These are phyloP conservation scores for Fusarium sp. DNA, from an alignment of 2,329 filamentous ascomycete genomes.

Conservation along the genomic window DNA sequence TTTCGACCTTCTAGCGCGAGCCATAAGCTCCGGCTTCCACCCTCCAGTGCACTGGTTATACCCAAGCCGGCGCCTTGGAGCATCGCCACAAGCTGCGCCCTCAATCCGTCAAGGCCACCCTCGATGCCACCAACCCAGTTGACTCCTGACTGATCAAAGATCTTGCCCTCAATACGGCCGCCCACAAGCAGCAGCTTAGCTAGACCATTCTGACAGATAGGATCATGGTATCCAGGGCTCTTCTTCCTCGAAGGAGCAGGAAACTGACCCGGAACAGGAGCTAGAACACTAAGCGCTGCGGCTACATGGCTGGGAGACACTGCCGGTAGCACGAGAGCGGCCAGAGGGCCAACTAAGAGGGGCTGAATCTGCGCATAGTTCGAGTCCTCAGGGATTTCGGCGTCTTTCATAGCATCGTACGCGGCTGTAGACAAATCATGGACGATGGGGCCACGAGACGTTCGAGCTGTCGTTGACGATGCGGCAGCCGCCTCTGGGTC, in stretches of 20 bases:
- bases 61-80: conserved; percentile 86
- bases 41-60: conserved; percentile 84
- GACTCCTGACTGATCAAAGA: conserved; percentile 83
- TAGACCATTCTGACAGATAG: conserved; percentile 82
- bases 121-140: conserved; percentile 80
- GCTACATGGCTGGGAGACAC: conserved; percentile 90
- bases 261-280: conserved; percentile 80
- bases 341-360: conserved; percentile 86
- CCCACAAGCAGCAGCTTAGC: conserved; percentile 91
- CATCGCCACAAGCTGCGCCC: conserved; percentile 85
- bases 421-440: conserved; percentile 71
- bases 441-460: conserved; percentile 54
- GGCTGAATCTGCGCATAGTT: conserved; percentile 76
- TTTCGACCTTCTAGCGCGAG: conserved; percentile 88
- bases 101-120: conserved; percentile 84
- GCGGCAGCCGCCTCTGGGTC: conserved; percentile 63
- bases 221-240: conserved; percentile 87
- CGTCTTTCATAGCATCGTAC: conserved; percentile 63
- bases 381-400: conserved; percentile 56
- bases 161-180: conserved; percentile 87
- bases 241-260: conserved; percentile 83
- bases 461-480: conserved; percentile 51
- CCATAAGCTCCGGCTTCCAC: conserved; percentile 86
- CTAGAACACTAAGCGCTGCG: conserved; percentile 83
- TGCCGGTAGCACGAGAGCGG: conserved; percentile 83